phyloP scores from a whole-genome alignment of 148 eudicot species.

The Camellia sinensis region DNA sequence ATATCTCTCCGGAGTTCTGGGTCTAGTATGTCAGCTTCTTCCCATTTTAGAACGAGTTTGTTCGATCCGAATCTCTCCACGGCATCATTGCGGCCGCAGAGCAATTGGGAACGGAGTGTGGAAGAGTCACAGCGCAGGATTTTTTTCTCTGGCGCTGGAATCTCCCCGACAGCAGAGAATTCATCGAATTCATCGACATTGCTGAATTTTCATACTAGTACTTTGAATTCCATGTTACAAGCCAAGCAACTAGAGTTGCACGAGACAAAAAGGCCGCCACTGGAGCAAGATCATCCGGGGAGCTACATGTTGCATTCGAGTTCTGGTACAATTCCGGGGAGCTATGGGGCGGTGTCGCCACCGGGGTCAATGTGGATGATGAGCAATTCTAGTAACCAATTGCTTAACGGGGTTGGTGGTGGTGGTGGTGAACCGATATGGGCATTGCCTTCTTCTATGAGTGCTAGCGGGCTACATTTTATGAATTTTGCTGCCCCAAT shows the following conservation, averaged over 20 bases:
- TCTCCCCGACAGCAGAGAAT: slow-evolving; percentile 10
- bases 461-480: slow-evolving; percentile 39
- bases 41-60: slow-evolving; percentile 30
- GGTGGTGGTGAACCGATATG: slow-evolving; percentile 34
- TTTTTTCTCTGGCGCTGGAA: slow-evolving; percentile 13
- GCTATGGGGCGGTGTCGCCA: slow-evolving; percentile 37
- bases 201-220: slow-evolving; percentile 3
- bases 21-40: slow-evolving; percentile 35
- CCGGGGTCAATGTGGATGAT: slow-evolving; percentile 36
- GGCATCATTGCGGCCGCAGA: neutral
- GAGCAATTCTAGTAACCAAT: slow-evolving; percentile 22
- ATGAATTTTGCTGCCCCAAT: slow-evolving; percentile 46
- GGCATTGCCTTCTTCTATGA: slow-evolving; percentile 24
- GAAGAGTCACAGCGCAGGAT: slow-evolving; percentile 13
- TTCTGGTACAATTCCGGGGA: slow-evolving; percentile 32
- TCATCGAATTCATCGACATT: neutral
- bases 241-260: slow-evolving; percentile 22
- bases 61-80: slow-evolving; percentile 16
- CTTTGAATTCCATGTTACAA: slow-evolving; percentile 17
- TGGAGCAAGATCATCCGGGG: slow-evolving; percentile 29
- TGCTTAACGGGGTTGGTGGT: slow-evolving; percentile 12
- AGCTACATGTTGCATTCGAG: slow-evolving; percentile 36
- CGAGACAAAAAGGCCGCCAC: neutral
- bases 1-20: slow-evolving; percentile 44
- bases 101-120: neutral